Conservation (phyloP, 2,329 filamentous ascomycete species). For the Akanthomyces lecanii region DNA sequence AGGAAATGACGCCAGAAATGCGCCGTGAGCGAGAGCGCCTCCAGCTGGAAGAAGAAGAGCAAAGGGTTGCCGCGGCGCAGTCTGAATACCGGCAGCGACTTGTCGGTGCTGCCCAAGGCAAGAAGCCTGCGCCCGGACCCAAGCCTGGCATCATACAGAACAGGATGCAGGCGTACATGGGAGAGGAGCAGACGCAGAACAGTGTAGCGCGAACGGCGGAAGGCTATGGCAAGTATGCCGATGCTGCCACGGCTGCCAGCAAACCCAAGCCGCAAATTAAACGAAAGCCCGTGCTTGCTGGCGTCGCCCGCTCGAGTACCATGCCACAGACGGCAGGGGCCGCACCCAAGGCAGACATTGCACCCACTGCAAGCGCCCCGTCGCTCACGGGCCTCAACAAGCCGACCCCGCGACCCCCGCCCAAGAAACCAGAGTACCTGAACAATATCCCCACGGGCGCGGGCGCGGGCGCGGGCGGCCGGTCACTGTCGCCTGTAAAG, state of each 20-base stretch:
- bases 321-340: conserved; percentile 23
- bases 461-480: conserved; percentile 19
- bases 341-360: not conserved
- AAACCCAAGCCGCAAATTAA: conserved; percentile 42
- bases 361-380: conserved; percentile 23
- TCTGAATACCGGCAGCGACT: conserved; percentile 81
- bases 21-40: conserved; percentile 83
- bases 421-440: conserved; percentile 59
- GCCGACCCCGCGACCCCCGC: conserved; percentile 42
- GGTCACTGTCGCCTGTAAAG: conserved; percentile 44
- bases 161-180: conserved; percentile 79
- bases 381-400: conserved; percentile 28
- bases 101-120: conserved; percentile 42
- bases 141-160: conserved; percentile 85
- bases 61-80: conserved; percentile 80
- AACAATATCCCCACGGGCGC: conserved; percentile 48
- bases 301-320: conserved; percentile 29
- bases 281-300: conserved; percentile 46
- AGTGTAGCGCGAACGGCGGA: conserved; percentile 68
- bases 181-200: conserved; percentile 63
- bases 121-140: conserved; percentile 41
- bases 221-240: conserved; percentile 86
- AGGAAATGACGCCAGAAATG: conserved; percentile 79
- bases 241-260: conserved; percentile 38
- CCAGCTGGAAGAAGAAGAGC: conserved; percentile 80